These are phyloP conservation scores for Sistotremastrum niveocremeum DNA, from an alignment of 768 basidiomycete species.

Conservation along the genomic window DNA sequence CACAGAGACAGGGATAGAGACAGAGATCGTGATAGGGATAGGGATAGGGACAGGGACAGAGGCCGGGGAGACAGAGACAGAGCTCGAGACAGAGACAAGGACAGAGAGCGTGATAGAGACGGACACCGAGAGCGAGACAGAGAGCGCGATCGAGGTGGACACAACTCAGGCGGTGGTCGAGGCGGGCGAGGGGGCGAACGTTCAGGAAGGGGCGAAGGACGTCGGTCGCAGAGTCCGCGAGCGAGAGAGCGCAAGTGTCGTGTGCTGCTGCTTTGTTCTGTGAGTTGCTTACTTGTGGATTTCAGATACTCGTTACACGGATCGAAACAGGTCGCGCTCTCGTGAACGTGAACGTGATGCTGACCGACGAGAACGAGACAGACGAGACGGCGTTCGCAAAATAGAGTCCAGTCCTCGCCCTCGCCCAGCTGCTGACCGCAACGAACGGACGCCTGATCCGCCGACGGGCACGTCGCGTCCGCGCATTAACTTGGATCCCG, in stretches of 20 bases:
- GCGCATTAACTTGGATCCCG: slow-evolving; percentile 27
- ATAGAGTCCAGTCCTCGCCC: neutral
- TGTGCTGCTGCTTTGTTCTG: neutral
- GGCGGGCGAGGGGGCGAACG: slow-evolving; percentile 24
- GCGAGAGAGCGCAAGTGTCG: slow-evolving; percentile 13
- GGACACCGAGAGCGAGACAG: slow-evolving; percentile 14
- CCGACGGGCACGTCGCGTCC: slow-evolving; percentile 1
- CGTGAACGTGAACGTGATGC: too few species aligned
- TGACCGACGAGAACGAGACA: slow-evolving; percentile 12
- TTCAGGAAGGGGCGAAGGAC: slow-evolving; percentile 7
- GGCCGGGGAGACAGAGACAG: slow-evolving; percentile 18
- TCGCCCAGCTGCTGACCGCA: slow-evolving; percentile 1
- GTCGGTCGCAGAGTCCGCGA: slow-evolving; percentile 5
- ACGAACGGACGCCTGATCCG: slow-evolving; percentile 7
- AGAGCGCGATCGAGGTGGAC: slow-evolving; percentile 21
- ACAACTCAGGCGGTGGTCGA: slow-evolving; percentile 24
- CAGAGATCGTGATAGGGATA: slow-evolving; percentile 25
- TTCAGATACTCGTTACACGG: slow-evolving; percentile 13
- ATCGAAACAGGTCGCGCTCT: neutral
- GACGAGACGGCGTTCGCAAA: slow-evolving; percentile 4
- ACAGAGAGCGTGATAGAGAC: slow-evolving; percentile 2
- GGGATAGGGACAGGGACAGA: slow-evolving; percentile 21
- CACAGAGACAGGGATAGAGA: slow-evolving; percentile 25
- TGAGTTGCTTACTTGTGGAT: neutral
- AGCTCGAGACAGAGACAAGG: slow-evolving; percentile 15